phyloP scores from a whole-genome alignment of 441 rosid species.

The Populus trichocarpa region DNA sequence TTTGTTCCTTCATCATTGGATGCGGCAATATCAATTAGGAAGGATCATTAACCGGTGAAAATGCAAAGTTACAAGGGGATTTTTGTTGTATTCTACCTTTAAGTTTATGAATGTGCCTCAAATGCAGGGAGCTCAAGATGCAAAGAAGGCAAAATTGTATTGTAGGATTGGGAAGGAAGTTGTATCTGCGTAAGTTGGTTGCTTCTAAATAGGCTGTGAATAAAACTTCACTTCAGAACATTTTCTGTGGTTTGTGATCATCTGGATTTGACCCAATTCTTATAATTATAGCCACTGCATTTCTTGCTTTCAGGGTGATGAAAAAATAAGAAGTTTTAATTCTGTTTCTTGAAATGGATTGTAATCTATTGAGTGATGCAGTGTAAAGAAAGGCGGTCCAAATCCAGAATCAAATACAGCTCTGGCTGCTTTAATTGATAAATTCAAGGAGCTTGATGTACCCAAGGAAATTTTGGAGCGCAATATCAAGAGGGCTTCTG shows the following conservation, averaged over 20 bases:
- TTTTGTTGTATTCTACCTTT: constrained; percentile 9
- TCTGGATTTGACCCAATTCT: too few species aligned
- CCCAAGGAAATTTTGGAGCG: constrained; percentile 94
- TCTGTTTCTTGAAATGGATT: constrained; percentile 9
- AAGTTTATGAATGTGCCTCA: constrained; percentile 6
- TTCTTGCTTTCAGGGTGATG: background rate
- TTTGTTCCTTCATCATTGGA: background rate
- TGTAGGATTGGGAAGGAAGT: constrained; percentile 85
- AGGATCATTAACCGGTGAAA: background rate
- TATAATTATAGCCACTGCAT: background rate
- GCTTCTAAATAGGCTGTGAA: background rate
- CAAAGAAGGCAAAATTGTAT: constrained; percentile 75
- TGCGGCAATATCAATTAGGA: background rate
- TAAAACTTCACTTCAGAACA: background rate
- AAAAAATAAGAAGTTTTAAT: background rate
- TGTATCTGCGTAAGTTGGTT: constrained; percentile 73
- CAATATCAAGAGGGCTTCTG: constrained; percentile 80
- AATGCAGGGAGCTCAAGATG: constrained; percentile 80
- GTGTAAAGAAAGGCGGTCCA: constrained; percentile 88
- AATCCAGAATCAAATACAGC: constrained; percentile 65
- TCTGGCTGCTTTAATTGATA: constrained; percentile 77
- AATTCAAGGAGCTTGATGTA: constrained; percentile 81
- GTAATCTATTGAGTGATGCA: constrained; percentile 29
- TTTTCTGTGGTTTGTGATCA: background rate
- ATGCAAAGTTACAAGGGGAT: background rate